These are phyloP conservation scores for Hypoxylon sp. DNA, from an alignment of 2,329 filamentous ascomycete genomes.

Conservation along the genomic window DNA sequence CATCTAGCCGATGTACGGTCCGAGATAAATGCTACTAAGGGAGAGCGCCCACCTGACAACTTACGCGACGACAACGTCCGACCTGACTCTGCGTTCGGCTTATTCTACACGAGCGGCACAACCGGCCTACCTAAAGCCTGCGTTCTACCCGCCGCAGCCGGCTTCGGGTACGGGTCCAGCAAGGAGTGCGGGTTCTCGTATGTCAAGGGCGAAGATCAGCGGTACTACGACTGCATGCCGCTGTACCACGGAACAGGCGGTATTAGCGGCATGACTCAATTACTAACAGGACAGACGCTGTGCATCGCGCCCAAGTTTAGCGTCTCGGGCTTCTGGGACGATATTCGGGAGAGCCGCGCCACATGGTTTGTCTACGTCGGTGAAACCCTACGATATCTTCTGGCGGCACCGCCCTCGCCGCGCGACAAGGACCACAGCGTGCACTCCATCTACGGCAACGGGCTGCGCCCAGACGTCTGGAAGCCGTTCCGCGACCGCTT, in stretches of 20 bases:
- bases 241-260: constrained; percentile 82
- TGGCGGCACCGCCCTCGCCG: constrained; percentile 74
- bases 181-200: constrained; percentile 49
- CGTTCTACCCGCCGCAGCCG: constrained; percentile 66
- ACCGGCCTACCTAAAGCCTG: constrained; percentile 82
- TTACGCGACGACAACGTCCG: constrained; percentile 65
- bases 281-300: constrained; percentile 67
- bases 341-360: constrained; percentile 75
- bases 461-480: constrained; percentile 78
- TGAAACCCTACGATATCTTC: constrained; percentile 80
- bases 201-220: constrained; percentile 60
- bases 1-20: constrained; percentile 64
- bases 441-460: constrained; percentile 74
- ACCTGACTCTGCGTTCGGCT: constrained; percentile 67
- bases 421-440: constrained; percentile 71
- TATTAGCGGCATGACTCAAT: constrained; percentile 67
- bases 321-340: constrained; percentile 77
- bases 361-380: constrained; percentile 84
- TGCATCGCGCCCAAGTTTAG: constrained; percentile 78
- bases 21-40: constrained; percentile 59
- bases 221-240: constrained; percentile 83
- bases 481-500: constrained; percentile 73
- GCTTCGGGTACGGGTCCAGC: constrained; percentile 53
- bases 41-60: constrained; percentile 66
- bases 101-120: constrained; percentile 83